phyloP scores from a whole-genome alignment of 179 eudicot genomes.

The Drosera spatulata region DNA sequence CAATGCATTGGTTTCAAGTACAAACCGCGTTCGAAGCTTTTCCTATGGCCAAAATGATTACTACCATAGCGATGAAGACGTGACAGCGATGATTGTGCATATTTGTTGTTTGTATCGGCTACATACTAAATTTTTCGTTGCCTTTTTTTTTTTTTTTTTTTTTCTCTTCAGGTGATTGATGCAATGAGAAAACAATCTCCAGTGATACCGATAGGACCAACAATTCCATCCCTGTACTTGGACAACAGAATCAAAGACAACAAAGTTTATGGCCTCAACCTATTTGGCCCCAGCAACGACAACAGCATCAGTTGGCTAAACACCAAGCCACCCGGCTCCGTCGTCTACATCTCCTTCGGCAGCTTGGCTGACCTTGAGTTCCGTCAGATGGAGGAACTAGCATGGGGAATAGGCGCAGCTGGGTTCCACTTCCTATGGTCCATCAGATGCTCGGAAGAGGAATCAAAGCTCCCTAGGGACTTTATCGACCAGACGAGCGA shows the following conservation, averaged over 20 bases:
- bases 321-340: constrained; percentile 22
- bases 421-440: constrained; percentile 30
- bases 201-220: constrained; percentile 41
- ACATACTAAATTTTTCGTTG: no score
- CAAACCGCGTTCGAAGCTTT: no score
- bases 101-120: no score
- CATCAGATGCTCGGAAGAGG: constrained; percentile 18
- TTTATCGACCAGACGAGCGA: constrained; percentile 1
- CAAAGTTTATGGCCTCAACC: constrained; percentile 36
- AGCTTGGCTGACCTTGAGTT: constrained; percentile 34
- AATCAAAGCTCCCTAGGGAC: constrained; percentile 14
- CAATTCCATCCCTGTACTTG: constrained; percentile 50
- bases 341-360: constrained; percentile 51
- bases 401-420: constrained; percentile 31
- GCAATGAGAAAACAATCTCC: constrained; percentile 30
- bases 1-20: no score
- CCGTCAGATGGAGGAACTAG: constrained; percentile 46
- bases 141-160: not conserved
- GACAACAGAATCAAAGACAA: constrained; percentile 39
- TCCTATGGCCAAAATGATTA: no score
- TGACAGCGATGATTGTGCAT: no score
- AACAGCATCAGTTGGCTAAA: constrained; percentile 37
- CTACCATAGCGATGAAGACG: no score
- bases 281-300: constrained; percentile 23
- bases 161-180: constrained; percentile 5